phyloP scores from a whole-genome alignment of 2,329 filamentous ascomycete genomes.

The Thielaviopsis musarum region DNA sequence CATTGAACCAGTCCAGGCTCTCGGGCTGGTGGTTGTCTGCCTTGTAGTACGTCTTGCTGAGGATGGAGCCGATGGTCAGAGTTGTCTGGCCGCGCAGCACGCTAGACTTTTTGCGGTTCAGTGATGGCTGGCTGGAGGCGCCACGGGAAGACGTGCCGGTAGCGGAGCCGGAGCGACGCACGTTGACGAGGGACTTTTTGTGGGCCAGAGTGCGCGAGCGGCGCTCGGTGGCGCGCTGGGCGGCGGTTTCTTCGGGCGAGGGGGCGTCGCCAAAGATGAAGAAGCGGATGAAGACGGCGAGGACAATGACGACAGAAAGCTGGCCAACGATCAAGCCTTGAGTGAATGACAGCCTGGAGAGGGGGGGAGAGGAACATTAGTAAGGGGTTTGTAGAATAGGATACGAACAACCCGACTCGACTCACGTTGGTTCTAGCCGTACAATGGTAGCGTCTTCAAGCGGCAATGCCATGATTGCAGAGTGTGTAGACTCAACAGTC shows the following conservation, averaged over 20 bases:
- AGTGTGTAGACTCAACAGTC: background rate
- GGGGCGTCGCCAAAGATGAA: slow-evolving; percentile 97
- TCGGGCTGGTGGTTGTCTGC: slow-evolving; percentile 91
- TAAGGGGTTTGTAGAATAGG: background rate
- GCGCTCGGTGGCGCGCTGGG: slow-evolving; percentile 57
- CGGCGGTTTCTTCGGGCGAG: slow-evolving; percentile 62
- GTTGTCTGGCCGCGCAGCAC: slow-evolving; percentile 56
- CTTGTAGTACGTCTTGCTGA: slow-evolving; percentile 96
- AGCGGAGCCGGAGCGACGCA: slow-evolving; percentile 22
- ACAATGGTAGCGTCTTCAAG: slow-evolving; percentile 11
- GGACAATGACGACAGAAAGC: slow-evolving; percentile 74
- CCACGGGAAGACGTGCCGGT: slow-evolving; percentile 17
- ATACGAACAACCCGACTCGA: slow-evolving; percentile 4
- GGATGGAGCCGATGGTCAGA: slow-evolving; percentile 81
- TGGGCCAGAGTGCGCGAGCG: slow-evolving; percentile 60
- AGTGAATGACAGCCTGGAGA: slow-evolving; percentile 63
- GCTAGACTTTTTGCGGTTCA: slow-evolving; percentile 51
- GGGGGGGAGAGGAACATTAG: background rate
- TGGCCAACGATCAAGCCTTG: slow-evolving; percentile 89
- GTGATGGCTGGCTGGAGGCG: slow-evolving; percentile 17
- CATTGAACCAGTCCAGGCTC: slow-evolving; percentile 97
- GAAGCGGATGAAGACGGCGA: slow-evolving; percentile 96
- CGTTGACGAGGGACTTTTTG: slow-evolving; percentile 52
- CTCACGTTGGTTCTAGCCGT: slow-evolving; percentile 30
- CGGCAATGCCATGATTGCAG: slow-evolving; percentile 9